phyloP scores from a whole-genome alignment of 176 grass and related monocot species.

The Leersia perrieri region DNA sequence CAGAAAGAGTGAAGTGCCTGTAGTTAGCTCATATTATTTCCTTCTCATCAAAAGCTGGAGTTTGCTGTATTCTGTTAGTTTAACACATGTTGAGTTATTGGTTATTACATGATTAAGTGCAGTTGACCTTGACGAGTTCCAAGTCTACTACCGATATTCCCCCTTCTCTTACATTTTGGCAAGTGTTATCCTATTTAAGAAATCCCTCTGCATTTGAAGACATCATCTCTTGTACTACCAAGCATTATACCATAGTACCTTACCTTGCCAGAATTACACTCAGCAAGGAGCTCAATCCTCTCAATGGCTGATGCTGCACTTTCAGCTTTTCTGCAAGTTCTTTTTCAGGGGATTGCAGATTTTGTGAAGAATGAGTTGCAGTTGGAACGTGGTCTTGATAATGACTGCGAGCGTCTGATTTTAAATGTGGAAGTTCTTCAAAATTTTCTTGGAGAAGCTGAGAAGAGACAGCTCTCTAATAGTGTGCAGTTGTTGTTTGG shows the following conservation, averaged over 20 bases:
- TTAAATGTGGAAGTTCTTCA: background rate
- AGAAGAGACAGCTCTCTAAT: background rate
- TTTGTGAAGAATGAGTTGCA: background rate
- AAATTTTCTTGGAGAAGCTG: constrained; percentile 2
- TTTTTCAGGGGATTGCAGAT: background rate
- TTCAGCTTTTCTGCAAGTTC: constrained; percentile 34
- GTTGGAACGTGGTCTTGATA: background rate
- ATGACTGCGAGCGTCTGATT: background rate
- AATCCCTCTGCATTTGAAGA: background rate
- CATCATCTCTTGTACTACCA: background rate
- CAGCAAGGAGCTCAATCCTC: background rate
- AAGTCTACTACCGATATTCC: background rate
- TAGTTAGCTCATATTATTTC: too few species aligned
- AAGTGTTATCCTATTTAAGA: background rate
- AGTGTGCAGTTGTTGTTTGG: background rate
- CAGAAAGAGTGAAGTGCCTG: too few species aligned
- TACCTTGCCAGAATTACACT: background rate
- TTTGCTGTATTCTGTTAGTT: too few species aligned
- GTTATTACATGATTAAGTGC: background rate
- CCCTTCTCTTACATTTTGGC: background rate
- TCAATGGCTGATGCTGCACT: constrained; percentile 12
- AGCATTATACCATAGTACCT: constrained; percentile 9
- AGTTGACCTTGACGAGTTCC: constrained; percentile 21
- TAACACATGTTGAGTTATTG: too few species aligned
- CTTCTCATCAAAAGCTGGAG: too few species aligned